Evolutionary conservation across 805 yeast genomes (phyloP).

Genomic region (Hanseniaspora nectarophila): DNA sequence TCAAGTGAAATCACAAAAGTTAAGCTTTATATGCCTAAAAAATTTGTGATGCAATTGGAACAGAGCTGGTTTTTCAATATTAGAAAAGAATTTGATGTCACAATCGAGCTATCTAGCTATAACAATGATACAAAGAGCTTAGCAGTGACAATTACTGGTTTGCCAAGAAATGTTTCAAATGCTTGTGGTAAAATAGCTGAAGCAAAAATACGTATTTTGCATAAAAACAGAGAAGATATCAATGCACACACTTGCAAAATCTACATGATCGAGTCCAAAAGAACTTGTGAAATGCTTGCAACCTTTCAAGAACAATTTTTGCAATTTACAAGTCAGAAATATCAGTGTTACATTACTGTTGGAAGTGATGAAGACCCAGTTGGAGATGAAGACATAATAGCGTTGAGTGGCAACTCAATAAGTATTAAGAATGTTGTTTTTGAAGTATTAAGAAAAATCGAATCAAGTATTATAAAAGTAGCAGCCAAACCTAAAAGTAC

Average conservation of each 20-base stretch:
- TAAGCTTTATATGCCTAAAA: neutral
- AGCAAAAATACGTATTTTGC: neutral
- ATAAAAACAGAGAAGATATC: neutral
- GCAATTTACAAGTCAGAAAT: neutral
- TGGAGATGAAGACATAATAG: neutral
- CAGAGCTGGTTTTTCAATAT: neutral
- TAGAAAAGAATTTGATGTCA: neutral
- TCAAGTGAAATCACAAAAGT: neutral
- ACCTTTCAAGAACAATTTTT: neutral
- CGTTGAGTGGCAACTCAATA: neutral
- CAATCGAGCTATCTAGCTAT: neutral
- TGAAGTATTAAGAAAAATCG: neutral
- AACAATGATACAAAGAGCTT: neutral
- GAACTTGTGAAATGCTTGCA: neutral
- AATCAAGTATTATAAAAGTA: neutral
- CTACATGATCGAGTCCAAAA: neutral
- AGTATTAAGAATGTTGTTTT: neutral
- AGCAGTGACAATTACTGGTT: neutral
- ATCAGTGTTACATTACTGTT: neutral
- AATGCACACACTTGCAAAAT: neutral
- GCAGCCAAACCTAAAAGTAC: neutral
- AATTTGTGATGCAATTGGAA: constrained; percentile 5
- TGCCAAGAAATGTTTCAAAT: neutral
- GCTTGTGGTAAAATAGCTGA: neutral
- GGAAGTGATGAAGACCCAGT: neutral